Evolutionary conservation across 1,284 basidiomycete species (phyloP).

Genomic region (Neonothopanus nambi): DNA sequence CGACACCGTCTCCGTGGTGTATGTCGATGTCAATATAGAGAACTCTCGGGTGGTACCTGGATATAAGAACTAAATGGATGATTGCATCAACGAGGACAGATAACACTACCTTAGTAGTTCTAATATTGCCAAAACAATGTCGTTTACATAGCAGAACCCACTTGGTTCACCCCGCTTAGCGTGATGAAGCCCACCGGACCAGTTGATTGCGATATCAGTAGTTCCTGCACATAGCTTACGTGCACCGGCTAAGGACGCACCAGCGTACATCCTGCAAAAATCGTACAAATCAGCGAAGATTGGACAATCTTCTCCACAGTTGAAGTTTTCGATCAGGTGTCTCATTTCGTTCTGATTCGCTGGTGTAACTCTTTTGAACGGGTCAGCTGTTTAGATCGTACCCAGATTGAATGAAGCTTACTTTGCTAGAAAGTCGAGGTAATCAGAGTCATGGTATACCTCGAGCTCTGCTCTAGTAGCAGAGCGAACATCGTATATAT

Average conservation of each 20-base stretch:
- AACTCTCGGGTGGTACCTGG: conserved; percentile 85
- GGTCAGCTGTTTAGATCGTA: neutral
- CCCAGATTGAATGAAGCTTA: conserved; percentile 35
- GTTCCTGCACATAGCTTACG: conserved; percentile 82
- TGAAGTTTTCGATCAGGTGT: conserved; percentile 78
- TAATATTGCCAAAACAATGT: conserved; percentile 92
- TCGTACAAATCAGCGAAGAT: conserved; percentile 92
- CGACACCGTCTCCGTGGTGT: conserved; percentile 96
- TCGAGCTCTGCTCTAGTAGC: conserved; percentile 92
- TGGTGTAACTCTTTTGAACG: conserved; percentile 69
- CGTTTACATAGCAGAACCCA: conserved; percentile 96
- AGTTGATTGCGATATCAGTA: conserved; percentile 96
- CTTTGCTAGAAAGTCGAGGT: conserved; percentile 93
- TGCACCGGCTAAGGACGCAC: conserved; percentile 88
- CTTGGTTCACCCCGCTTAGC: conserved; percentile 96
- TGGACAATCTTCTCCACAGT: conserved; percentile 93
- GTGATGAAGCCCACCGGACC: conserved; percentile 95
- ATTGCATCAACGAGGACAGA: neutral
- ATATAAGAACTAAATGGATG: neutral
- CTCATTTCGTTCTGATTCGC: conserved; percentile 76
- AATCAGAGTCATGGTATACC: conserved; percentile 91
- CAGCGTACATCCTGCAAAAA: conserved; percentile 91
- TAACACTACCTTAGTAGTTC: conserved; percentile 77
- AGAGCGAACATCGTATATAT: conserved; percentile 85
- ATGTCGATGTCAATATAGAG: conserved; percentile 98